Evolutionary conservation across 2,329 filamentous ascomycete genomes (phyloP).

Genomic region (Trichoderma afroharzianum): DNA sequence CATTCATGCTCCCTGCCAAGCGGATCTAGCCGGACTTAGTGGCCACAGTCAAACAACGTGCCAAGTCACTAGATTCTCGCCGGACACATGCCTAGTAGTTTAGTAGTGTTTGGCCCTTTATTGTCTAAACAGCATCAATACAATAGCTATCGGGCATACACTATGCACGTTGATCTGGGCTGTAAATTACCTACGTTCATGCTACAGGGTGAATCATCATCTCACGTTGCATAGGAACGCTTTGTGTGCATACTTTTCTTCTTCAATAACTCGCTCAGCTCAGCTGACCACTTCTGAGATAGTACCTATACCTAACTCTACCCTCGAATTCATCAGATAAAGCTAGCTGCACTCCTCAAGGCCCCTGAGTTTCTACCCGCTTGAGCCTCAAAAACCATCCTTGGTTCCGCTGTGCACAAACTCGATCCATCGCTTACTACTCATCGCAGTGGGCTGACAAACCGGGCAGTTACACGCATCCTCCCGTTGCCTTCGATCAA

Average conservation of each 20-base stretch:
- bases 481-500: neutral
- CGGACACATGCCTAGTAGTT: neutral
- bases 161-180: neutral
- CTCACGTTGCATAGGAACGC: neutral
- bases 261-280: neutral
- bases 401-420: neutral
- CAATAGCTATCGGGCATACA: no score
- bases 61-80: neutral
- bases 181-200: neutral
- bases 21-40: neutral
- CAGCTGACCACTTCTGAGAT: neutral
- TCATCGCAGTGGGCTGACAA: neutral
- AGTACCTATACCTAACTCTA: conserved; percentile 6
- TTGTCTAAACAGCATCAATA: neutral
- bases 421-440: neutral
- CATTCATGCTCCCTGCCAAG: neutral
- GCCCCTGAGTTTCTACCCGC: neutral
- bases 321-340: neutral
- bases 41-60: neutral
- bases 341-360: neutral
- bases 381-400: neutral
- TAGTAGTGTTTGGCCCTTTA: neutral
- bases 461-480: neutral
- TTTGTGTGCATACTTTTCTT: neutral
- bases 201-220: neutral